phyloP scores from a whole-genome alignment of 169 alveolate species.

The Eimeria praecox region DNA sequence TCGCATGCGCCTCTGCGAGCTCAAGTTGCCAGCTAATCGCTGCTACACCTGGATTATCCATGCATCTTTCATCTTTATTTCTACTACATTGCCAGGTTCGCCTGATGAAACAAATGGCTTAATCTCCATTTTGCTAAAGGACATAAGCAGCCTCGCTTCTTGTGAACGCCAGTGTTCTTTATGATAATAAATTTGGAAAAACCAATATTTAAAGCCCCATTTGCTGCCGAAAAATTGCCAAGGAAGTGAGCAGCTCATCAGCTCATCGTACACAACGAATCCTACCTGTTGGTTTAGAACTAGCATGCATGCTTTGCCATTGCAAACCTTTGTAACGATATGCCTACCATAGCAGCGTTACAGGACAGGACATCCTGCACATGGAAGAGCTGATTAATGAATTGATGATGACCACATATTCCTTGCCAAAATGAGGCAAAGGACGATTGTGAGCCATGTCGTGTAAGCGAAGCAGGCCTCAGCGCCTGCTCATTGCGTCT shows the following conservation, averaged over 20 bases:
- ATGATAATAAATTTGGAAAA: no score
- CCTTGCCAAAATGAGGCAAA: not conserved
- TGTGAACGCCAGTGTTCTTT: not conserved
- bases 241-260: not conserved
- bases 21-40: no score
- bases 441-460: not conserved
- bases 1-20: no score
- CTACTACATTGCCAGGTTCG: no score
- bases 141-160: not conserved
- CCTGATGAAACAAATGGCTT: not conserved
- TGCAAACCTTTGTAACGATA: not conserved
- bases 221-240: no score
- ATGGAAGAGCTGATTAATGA: not conserved
- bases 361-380: not conserved
- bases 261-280: not conserved
- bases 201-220: not conserved
- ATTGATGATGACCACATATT: not conserved
- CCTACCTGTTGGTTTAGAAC: not conserved
- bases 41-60: no score
- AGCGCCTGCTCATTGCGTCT: not conserved
- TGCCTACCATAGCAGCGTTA: not conserved
- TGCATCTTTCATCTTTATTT: no score
- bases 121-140: not conserved
- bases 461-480: not conserved
- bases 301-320: not conserved